Evolutionary conservation across 73 alveolate genomes (phyloP), one percentile per base, ranked within the genome.

Genomic region (Paramecium octaurelia): DNA sequence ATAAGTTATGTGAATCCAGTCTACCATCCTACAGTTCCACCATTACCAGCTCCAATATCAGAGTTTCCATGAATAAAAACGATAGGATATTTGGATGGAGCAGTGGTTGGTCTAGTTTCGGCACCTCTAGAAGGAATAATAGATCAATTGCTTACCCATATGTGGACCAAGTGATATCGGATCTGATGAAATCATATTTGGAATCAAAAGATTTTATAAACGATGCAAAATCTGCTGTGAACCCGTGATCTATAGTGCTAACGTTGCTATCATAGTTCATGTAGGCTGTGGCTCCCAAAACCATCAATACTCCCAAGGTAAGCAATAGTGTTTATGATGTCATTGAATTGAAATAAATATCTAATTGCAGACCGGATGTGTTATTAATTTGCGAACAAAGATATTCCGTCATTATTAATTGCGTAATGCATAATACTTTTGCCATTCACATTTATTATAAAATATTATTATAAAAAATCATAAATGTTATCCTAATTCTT

Each of bases 61-160:
- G 94, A 86, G 18, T 92, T 90, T 16, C 96, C 96, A 44, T 92
- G 96, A 87, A 92, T 54, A 70, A 92, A 92, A 58, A 92, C 86
- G 8, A 92, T 85, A 11, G 96, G 96, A 42, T 54, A 43, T 46
- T 68, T 89, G 20, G 70, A 44, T 10, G 91, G 91, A 80, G 91
- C 76, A 40, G 29, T 21, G 10, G 91, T 80, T 44, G 91, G 91
- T 80, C 91, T 80, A 44, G 77, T 80, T 12, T 80, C 70, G 9
- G 70, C 46, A 31, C 91, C 91, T 42, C 91, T 80, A 80, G 0
- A 0, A 9, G 18, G 4, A 16, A 20, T 42, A 24, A 40, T 23
- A 43, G 24, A 80, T 20, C 5, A 6, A 6, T 35, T 34, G 8
- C 36, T 18, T 80, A 80, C 91, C 91, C 91, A 80, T 80, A 80